Evolutionary conservation across 2,329 filamentous ascomycete species (phyloP), one percentile per base, ranked within the genome.

Genomic region (Aspergillus eucalypticola): DNA sequence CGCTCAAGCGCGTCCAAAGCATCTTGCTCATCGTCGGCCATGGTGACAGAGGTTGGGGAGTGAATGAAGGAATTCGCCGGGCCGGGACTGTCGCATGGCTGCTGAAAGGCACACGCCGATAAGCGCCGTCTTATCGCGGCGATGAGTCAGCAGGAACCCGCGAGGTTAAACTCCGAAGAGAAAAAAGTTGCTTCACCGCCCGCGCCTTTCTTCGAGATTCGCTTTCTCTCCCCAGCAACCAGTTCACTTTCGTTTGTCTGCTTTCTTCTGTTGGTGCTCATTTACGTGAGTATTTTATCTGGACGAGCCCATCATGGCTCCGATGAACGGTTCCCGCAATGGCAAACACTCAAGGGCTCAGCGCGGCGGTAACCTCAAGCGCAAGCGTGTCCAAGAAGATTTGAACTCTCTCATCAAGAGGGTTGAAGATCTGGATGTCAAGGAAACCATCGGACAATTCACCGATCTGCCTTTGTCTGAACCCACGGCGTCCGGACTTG

Each of bases 381-480:
- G 79, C 60, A 82, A 82, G 66, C 77, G 79, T 32, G 76, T 75
- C 15, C 74, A 78, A 52, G 79, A 81, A 39, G 75, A 79, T 58
- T 62, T 82, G 27, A 71, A 75, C 13, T 67, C 73, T 3, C 76
- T 82, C 58, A 64, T 67, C n/a, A 71, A 79, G 62, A 72, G 73
- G 63, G 78, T 82, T 13, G 73, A 77, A 61, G 77, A 79, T 39
- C 73, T 82, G 60, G 77, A 82, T 58, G 68, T 76, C 61, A 78
- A 79, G 55, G 67, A 70, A 64, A 78, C 85, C 15, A 81, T 84
- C 68, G 88, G 87, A 65, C 84, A 85, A 64, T 99, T 99, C 75
- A 83, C 88, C 68, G 88, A 96, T 60, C 84, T 99, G 0, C 95
- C 95, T 15, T 84, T 99, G 58, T 98, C 92, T 56, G 84, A 88